Evolutionary conservation across 805 yeast species (phyloP), one percentile per base, ranked within the genome.

Genomic region (Crinitomyces ghanaensis): DNA sequence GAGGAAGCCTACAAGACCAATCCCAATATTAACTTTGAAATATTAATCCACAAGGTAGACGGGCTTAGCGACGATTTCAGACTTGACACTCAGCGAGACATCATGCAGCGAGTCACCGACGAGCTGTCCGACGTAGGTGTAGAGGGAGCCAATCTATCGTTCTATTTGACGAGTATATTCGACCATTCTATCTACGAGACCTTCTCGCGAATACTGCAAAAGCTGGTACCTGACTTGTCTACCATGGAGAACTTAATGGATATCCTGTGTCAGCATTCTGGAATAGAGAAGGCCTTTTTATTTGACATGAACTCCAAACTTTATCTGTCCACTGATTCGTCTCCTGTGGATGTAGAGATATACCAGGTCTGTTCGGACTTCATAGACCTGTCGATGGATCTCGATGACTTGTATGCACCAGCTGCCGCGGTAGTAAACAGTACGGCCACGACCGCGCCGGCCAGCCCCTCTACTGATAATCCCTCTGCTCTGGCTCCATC

Each of bases 291-390:
- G 60, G 88, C 91, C 13, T 91, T 86, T 48, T 55, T 91, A 37
- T 88, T 91, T 49, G 98, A 91, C 52, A 74, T 88, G 17, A 81
- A 82, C 49, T 80, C 95, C 12, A 91, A 91, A 53, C 82, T 91
- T 14, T 91, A 88, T 52, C 85, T 88, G 31, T 95, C 96, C 4
- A 88, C 97, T 0, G 98, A 91, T 54, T 81, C 95, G 0, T 76
- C 86, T 2, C 96, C 97, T 0, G 95, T 88, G 25, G 97, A 88
- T 57, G 79, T 84, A 26, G 94, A 85, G 50, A 82, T 93, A 0
- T 91, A 91, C 53, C 96, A 91, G 54, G 93, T 88, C 2, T 91
- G 97, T 56, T 93, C 96, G 0, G 97, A 91, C 50, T 91, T 91
- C 50, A 88, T 91, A 29, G 97, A 91, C 54, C 91, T 88, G 11